Conservation (phyloP, 139 green algal genomes). For the Microglena sp. region DNA sequence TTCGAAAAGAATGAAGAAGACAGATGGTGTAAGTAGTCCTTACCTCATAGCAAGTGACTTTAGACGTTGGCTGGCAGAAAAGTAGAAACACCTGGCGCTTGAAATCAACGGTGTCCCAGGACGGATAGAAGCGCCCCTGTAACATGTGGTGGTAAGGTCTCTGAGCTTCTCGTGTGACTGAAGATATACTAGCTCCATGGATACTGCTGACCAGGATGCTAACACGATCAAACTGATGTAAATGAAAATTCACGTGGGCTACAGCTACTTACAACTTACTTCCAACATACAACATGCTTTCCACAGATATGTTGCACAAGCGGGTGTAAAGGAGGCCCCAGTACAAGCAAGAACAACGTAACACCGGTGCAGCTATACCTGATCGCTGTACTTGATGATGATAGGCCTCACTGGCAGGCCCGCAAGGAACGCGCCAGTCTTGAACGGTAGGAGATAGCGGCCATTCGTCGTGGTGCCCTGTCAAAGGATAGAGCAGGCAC, state of each 20-base stretch:
- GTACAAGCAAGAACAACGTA: not conserved
- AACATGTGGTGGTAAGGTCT: not conserved
- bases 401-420: constrained; percentile 72
- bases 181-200: too few species aligned
- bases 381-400: constrained; percentile 55
- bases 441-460: constrained; percentile 77
- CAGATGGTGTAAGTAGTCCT: not conserved
- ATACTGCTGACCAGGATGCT: too few species aligned
- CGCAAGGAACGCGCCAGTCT: constrained; percentile 81
- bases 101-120: constrained; percentile 71
- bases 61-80: constrained; percentile 43
- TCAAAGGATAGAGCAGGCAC: constrained; percentile 15
- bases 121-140: constrained; percentile 38
- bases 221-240: not conserved
- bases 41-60: constrained; percentile 43
- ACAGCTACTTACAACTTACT: not conserved
- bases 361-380: not conserved
- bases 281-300: not conserved
- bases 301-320: not conserved
- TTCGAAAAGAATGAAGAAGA: too few species aligned
- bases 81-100: constrained; percentile 65
- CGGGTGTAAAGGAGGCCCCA: not conserved
- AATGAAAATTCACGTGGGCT: not conserved
- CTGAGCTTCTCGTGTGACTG: not conserved
- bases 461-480: constrained; percentile 92